phyloP scores from a whole-genome alignment of 2,329 filamentous ascomycete species.

The Xylaria sp. region DNA sequence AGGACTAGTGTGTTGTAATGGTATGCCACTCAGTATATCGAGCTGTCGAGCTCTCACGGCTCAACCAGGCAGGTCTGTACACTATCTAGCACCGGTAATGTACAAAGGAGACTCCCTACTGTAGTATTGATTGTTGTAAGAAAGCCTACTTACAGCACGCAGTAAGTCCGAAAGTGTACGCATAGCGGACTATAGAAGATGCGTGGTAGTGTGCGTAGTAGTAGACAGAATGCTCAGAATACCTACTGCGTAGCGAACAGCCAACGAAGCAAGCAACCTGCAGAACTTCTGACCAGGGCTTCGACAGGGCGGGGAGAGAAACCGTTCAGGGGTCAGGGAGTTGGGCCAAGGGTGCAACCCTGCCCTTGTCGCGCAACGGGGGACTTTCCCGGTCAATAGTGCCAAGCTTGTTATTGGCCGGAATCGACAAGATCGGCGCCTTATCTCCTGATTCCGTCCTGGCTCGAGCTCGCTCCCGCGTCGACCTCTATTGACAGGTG shows the following conservation, averaged over 20 bases:
- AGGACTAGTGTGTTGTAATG: neutral
- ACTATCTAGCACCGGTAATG: too few species aligned
- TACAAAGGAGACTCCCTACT: too few species aligned
- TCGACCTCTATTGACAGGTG: constrained; percentile 29
- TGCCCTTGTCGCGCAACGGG: constrained; percentile 35
- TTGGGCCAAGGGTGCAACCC: constrained; percentile 27
- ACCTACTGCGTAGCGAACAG: constrained; percentile 20
- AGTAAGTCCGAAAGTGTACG: too few species aligned
- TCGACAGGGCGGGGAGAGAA: constrained; percentile 26
- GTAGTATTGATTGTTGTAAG: too few species aligned
- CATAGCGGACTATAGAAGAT: too few species aligned
- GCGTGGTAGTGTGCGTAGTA: too few species aligned
- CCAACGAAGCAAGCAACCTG: constrained; percentile 16
- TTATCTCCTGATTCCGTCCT: constrained; percentile 30
- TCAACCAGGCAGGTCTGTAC: neutral
- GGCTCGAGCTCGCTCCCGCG: constrained; percentile 23
- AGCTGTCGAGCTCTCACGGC: neutral
- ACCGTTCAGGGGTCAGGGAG: constrained; percentile 26
- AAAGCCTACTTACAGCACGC: too few species aligned
- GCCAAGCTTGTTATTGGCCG: constrained; percentile 33
- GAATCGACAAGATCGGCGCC: constrained; percentile 31
- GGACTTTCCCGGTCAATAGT: constrained; percentile 40
- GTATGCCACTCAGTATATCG: constrained; percentile 1
- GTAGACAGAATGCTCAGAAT: constrained; percentile 11
- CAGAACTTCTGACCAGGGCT: constrained; percentile 11